phyloP scores from a whole-genome alignment of 768 basidiomycete genomes.

The Lactifluus pinguis region DNA sequence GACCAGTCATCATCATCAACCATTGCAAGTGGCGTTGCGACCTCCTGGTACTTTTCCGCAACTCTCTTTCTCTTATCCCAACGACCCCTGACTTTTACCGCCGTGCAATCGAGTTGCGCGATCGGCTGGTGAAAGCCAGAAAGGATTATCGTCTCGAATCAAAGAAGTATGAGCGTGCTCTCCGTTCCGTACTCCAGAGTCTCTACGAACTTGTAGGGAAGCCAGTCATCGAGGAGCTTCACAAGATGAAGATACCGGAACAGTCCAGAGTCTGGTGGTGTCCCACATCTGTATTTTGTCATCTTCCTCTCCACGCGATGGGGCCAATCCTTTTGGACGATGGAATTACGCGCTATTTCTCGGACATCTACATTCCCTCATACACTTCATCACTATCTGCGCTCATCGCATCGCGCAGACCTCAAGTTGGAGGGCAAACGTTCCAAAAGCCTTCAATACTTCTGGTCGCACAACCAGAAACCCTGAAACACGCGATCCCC shows the following conservation, averaged over 20 bases:
- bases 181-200: neutral
- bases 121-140: neutral
- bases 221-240: neutral
- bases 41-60: neutral
- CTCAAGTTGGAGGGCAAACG: no score
- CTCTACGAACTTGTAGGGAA: neutral
- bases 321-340: no score
- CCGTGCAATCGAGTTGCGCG: neutral
- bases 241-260: neutral
- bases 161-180: neutral
- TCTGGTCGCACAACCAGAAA: no score
- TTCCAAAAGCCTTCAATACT: no score
- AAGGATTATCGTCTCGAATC: neutral
- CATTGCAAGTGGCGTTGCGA: neutral
- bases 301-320: neutral
- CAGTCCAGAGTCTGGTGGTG: neutral
- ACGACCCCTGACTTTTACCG: neutral
- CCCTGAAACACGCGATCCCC: no score
- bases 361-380: no score
- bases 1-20: constrained; percentile 7
- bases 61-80: neutral
- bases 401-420: no score
- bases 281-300: neutral
- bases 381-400: no score
- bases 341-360: no score